Evolutionary conservation across 192 early-diverging fungal species (phyloP), one percentile per base, ranked within the genome.

Genomic region (Gigaspora rosea): DNA sequence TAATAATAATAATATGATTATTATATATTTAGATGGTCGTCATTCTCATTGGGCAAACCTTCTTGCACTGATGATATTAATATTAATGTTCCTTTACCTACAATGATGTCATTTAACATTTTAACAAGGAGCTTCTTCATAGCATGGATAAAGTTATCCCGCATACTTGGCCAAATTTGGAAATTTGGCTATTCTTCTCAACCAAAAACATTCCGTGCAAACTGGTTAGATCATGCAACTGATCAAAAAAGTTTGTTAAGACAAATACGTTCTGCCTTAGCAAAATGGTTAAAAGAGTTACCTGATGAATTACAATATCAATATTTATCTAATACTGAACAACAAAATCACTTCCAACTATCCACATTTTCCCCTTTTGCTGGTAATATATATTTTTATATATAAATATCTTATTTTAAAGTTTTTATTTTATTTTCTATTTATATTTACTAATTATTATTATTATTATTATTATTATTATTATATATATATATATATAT

Each of bases 231-330:
- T 56, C 75, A 76, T 52, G 64, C 51, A 27, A 76, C 41, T 16
- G 75, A 76, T 57, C 50, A 49, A 50, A 76, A 76, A n/a, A 67
- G 63, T 8, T 52, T 33, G 10, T 50, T 76, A 32, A 49, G 75
- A 41, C 75, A 76, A 67, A 54, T 76, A 36, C 49, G 75, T 46
- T 35, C 54, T 15, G 32, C 63, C 4, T 48, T 76, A 13, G 75
- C 75, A 9, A 76, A 76, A 67, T 76, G 75, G 64, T 48, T 76
- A 46, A 62, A 76, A 57, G 75, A 76, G n/a, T 76, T 76, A 57
- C 75, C 75, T 50, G 75, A 76, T 41, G 65, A 67, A 16, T 58
- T 76, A n/a, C 75, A 76, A 67, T 76, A 76, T 76, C 75, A 76
- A 76, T 76, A 76, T 67, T 76, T 76, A 47, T 51, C 64, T 12